These are phyloP conservation scores for Hansenula anomala DNA, from an alignment of 1,139 yeast species.

Conservation along the genomic window DNA sequence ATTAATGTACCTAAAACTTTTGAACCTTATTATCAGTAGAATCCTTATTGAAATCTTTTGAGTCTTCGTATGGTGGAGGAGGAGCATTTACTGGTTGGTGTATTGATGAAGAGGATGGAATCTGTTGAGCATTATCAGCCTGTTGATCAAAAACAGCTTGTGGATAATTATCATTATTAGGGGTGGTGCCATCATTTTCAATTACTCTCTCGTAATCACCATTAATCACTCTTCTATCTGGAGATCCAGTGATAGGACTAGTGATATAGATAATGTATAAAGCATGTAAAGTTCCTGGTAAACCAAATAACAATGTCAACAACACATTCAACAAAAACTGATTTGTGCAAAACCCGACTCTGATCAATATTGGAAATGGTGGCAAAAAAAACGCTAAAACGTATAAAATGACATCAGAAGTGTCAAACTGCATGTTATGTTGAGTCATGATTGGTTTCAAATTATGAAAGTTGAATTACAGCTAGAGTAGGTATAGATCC, in stretches of 20 bases:
- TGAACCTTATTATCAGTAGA: not conserved
- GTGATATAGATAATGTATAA: constrained; percentile 18
- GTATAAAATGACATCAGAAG: constrained; percentile 24
- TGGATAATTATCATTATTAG: constrained; percentile 1
- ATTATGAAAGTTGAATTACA: not conserved
- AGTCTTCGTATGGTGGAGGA: not conserved
- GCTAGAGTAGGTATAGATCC: too few relatives aligned
- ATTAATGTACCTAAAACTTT: not conserved
- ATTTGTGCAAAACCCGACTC: constrained; percentile 24
- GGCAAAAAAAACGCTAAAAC: constrained; percentile 25
- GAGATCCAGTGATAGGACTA: constrained; percentile 13
- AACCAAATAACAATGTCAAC: constrained; percentile 23
- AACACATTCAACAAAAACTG: constrained; percentile 23
- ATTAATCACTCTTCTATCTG: constrained; percentile 10
- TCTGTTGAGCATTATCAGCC: too few relatives aligned
- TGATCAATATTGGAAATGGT: constrained; percentile 26
- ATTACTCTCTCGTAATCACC: constrained; percentile 18
- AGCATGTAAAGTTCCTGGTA: constrained; percentile 26
- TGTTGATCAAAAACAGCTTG: too few relatives aligned
- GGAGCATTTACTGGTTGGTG: not conserved
- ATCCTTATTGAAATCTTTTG: not conserved
- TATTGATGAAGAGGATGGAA: not conserved
- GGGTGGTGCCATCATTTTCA: constrained; percentile 4
- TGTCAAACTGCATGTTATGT: constrained; percentile 10
- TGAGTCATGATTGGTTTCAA: not conserved